Evolutionary conservation across 2,329 filamentous ascomycete genomes (phyloP).

Genomic region (Botryosphaeria agaves): DNA sequence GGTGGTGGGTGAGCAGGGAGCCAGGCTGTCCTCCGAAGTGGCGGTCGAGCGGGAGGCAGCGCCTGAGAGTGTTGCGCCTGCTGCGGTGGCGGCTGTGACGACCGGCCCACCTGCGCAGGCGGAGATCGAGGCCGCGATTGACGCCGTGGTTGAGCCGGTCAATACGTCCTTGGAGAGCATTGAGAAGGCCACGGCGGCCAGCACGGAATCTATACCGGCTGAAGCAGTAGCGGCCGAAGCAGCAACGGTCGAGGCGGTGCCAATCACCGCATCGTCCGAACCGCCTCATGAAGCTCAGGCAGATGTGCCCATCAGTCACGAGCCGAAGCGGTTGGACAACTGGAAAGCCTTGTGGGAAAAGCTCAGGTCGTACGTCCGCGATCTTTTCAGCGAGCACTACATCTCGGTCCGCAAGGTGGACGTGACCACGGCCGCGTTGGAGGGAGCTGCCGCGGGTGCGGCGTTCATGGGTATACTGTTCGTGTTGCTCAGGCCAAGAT

Average conservation of each 20-base stretch:
- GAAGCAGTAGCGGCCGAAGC: background rate
- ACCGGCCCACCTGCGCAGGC: background rate
- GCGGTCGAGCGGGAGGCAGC: constrained; percentile 9
- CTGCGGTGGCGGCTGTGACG: background rate
- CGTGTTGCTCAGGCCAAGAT: constrained; percentile 14
- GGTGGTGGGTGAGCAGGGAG: constrained; percentile 1
- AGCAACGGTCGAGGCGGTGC: background rate
- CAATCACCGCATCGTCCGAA: background rate
- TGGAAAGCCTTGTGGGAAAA: background rate
- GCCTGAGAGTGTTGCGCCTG: constrained; percentile 3
- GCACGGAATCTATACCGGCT: background rate
- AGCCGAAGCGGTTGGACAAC: constrained; percentile 3
- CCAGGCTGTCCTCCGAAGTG: constrained; percentile 4
- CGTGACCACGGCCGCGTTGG: constrained; percentile 25
- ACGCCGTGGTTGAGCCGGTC: constrained; percentile 6
- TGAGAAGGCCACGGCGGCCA: background rate
- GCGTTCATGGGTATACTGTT: constrained; percentile 16
- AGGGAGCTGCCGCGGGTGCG: constrained; percentile 24
- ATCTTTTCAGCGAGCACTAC: constrained; percentile 25
- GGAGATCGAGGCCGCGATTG: constrained; percentile 3
- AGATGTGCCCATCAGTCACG: too few species aligned
- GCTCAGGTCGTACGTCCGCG: constrained; percentile 5
- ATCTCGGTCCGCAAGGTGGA: constrained; percentile 28
- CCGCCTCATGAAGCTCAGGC: constrained; percentile 2
- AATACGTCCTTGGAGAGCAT: constrained; percentile 5